Conservation (phyloP, 2,329 filamentous ascomycete genomes). For the Tympanopsis confertula region DNA sequence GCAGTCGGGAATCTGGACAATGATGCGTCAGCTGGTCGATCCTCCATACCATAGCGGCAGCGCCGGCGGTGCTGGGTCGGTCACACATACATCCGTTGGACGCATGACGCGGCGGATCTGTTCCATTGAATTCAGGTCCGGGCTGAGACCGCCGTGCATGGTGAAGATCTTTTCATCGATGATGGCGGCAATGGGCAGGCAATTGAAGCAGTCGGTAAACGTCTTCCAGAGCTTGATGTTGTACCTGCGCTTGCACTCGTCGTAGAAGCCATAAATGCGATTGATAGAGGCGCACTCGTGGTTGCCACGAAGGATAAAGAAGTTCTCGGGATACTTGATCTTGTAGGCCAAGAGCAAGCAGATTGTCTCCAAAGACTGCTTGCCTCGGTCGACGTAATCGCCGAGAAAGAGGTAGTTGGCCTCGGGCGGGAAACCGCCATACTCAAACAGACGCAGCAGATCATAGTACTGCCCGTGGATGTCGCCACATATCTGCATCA, state of each 20-base stretch:
- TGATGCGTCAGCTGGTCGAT: conserved; percentile 8
- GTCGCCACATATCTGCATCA: conserved; percentile 82
- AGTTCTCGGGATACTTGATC: conserved; percentile 99
- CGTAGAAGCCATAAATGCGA: conserved; percentile 98
- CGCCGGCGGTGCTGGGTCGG: not conserved
- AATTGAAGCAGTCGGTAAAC: conserved; percentile 99
- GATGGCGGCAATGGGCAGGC: conserved; percentile 92
- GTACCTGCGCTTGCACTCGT: conserved; percentile 97
- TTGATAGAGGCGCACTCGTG: conserved; percentile 99
- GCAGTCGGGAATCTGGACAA: conserved; percentile 83
- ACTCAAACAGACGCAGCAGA: conserved; percentile 91
- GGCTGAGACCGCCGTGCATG: conserved; percentile 96
- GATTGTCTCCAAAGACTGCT: conserved; percentile 98
- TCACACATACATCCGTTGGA: conserved; percentile 82
- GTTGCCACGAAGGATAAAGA: conserved; percentile 96
- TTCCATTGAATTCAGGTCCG: conserved; percentile 98
- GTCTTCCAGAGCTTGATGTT: conserved; percentile 99
- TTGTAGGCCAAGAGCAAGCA: conserved; percentile 95
- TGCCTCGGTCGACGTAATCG: conserved; percentile 97
- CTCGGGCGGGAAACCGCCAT: conserved; percentile 94
- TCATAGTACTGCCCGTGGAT: conserved; percentile 99
- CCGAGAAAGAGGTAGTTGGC: conserved; percentile 99
- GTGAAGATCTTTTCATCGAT: conserved; percentile 99
- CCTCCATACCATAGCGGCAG: conserved; percentile 3
- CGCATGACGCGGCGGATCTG: conserved; percentile 98